Evolutionary conservation across 176 grass and related monocot genomes (phyloP).

Genomic region (Aegilops tauschii): DNA sequence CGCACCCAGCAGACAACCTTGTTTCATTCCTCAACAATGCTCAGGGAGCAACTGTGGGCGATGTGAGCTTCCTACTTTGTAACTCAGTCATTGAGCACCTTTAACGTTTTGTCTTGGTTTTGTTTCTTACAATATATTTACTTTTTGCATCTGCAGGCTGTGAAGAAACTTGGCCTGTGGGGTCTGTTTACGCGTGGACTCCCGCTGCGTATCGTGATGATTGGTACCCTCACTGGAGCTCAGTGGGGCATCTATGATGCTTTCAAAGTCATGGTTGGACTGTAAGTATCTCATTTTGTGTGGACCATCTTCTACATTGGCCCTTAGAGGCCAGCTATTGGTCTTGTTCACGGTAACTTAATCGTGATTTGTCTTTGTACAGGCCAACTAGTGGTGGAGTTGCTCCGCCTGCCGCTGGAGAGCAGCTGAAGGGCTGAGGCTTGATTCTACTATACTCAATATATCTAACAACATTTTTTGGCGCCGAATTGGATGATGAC

Average conservation of each 20-base stretch:
- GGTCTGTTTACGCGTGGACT: conserved; percentile 75
- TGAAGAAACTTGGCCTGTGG: conserved; percentile 72
- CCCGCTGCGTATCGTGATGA: conserved; percentile 74
- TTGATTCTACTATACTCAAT: conserved; percentile 5
- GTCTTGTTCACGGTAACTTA: background rate
- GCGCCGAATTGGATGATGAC: background rate
- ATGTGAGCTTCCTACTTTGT: conserved; percentile 50
- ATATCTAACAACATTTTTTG: background rate
- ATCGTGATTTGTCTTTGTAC: background rate
- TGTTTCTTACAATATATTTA: background rate
- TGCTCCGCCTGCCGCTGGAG: conserved; percentile 30
- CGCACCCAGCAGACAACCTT: conserved; percentile 78
- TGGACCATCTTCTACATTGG: background rate
- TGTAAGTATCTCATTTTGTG: conserved; percentile 51
- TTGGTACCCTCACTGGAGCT: conserved; percentile 71
- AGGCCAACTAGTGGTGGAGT: conserved; percentile 77
- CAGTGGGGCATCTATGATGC: conserved; percentile 87
- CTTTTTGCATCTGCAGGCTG: conserved; percentile 47
- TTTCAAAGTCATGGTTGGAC: conserved; percentile 84
- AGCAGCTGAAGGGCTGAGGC: conserved; percentile 20
- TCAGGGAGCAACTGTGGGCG: conserved; percentile 53
- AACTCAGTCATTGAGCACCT: background rate
- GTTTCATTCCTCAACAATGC: conserved; percentile 85
- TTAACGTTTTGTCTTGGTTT: background rate
- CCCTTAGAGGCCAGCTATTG: background rate